phyloP scores from a whole-genome alignment of 495 filamentous ascomycete genomes.

The Parachaetomium inaequale region DNA sequence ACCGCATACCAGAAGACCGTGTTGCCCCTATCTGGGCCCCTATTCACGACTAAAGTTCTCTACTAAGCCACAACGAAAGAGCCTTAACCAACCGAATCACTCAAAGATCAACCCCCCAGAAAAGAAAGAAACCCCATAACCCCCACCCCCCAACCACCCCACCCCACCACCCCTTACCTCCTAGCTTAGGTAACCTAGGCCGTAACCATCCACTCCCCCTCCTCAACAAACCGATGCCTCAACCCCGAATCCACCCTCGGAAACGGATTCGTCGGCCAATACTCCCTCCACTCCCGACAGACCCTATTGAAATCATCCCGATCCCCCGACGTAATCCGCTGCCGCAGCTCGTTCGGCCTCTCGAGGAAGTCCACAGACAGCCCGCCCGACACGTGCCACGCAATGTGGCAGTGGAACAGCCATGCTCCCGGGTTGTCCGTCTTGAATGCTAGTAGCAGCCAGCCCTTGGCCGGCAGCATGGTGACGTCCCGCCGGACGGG shows the following conservation, averaged over 20 bases:
- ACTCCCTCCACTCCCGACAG: constrained; percentile 28
- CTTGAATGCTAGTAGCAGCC: constrained; percentile 53
- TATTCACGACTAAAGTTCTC: too few relatives aligned
- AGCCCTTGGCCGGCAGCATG: constrained; percentile 44
- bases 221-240: constrained; percentile 20
- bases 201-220: constrained; percentile 14
- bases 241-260: constrained; percentile 32
- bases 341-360: constrained; percentile 30
- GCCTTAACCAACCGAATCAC: too few relatives aligned
- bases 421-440: constrained; percentile 56
- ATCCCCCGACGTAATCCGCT: constrained; percentile 15
- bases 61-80: too few relatives aligned
- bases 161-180: not conserved
- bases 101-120: too few relatives aligned
- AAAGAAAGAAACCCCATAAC: too few relatives aligned
- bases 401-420: constrained; percentile 58
- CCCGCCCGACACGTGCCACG: constrained; percentile 51
- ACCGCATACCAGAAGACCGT: too few relatives aligned
- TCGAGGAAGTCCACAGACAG: constrained; percentile 51
- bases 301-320: constrained; percentile 24
- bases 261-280: constrained; percentile 26
- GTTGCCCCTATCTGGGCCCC: too few relatives aligned
- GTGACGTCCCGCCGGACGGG: constrained; percentile 61
- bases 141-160: too few relatives aligned
- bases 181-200: not conserved